These are phyloP conservation scores for Pelargonium cotyledonis DNA, from an alignment of 441 rosid genomes.

Conservation along the genomic window DNA sequence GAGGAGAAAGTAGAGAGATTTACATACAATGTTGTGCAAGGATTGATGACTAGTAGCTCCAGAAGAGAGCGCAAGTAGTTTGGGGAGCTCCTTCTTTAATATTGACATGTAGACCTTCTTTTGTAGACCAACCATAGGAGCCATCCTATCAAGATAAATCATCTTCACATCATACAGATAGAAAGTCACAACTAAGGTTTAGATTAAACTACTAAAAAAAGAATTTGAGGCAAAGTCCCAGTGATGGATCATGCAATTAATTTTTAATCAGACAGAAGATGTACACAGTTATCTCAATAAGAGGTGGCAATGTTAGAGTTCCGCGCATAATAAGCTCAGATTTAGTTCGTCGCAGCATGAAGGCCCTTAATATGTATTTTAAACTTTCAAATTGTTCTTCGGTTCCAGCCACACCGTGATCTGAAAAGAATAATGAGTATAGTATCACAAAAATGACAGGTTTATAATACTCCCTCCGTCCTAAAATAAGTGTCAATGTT, in stretches of 20 bases:
- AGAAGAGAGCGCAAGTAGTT: slow-evolving; percentile 66
- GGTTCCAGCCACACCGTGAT: slow-evolving; percentile 30
- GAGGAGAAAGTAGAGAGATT: slow-evolving; percentile 15
- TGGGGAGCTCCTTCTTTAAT: slow-evolving; percentile 82
- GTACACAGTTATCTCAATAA: slow-evolving; percentile 80
- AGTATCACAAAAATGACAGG: background rate
- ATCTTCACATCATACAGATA: slow-evolving; percentile 6
- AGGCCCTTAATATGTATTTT: slow-evolving; percentile 57
- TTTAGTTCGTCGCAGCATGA: slow-evolving; percentile 85
- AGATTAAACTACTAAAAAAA: slow-evolving; percentile 5
- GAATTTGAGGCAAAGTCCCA: slow-evolving; percentile 3
- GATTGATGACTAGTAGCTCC: slow-evolving; percentile 56
- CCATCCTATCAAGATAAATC: slow-evolving; percentile 51
- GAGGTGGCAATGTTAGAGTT: slow-evolving; percentile 66
- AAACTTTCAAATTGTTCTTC: slow-evolving; percentile 47
- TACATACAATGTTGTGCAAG: slow-evolving; percentile 70
- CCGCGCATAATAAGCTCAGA: slow-evolving; percentile 65
- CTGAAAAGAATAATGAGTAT: slow-evolving; percentile 27
- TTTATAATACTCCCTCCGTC: background rate
- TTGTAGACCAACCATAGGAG: slow-evolving; percentile 66
- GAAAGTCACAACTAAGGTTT: slow-evolving; percentile 7
- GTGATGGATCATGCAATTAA: background rate
- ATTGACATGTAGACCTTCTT: slow-evolving; percentile 73
- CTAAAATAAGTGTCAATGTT: too few relatives aligned
- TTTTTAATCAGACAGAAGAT: slow-evolving; percentile 18